Conservation (phyloP, 805 yeast genomes). For the Wickerhamiella musiphila region DNA sequence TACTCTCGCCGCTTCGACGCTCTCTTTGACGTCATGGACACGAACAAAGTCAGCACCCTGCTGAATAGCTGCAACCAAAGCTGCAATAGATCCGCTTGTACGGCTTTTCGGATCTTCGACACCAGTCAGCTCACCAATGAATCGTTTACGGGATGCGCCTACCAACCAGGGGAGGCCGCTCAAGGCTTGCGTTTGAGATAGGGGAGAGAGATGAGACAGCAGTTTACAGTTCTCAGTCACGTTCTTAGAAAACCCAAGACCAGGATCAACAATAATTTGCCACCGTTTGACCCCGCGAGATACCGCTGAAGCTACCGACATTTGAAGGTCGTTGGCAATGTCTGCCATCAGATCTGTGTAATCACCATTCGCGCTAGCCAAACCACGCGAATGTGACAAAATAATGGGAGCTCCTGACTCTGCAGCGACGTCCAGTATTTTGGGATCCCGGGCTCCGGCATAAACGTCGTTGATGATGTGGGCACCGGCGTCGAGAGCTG, state of each 20-base stretch:
- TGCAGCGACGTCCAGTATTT: slow-evolving; percentile 55
- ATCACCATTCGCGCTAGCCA: too few relatives aligned
- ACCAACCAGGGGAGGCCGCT: slow-evolving; percentile 46
- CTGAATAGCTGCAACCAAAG: slow-evolving; percentile 55
- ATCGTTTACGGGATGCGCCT: slow-evolving; percentile 81
- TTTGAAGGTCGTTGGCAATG: slow-evolving; percentile 47
- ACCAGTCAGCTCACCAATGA: slow-evolving; percentile 59
- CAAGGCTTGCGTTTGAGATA: slow-evolving; percentile 15
- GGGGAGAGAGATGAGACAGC: slow-evolving; percentile 26
- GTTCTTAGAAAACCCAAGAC: slow-evolving; percentile 88
- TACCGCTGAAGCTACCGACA: slow-evolving; percentile 38
- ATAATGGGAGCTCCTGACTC: slow-evolving; percentile 52
- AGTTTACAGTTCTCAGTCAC: slow-evolving; percentile 50
- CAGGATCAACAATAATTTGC: slow-evolving; percentile 90
- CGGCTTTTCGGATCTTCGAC: slow-evolving; percentile 42
- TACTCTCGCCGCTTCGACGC: slow-evolving; percentile 34
- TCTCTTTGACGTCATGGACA: slow-evolving; percentile 66
- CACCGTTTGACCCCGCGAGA: slow-evolving; percentile 57
- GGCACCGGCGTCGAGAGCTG: slow-evolving; percentile 58
- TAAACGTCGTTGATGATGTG: slow-evolving; percentile 85
- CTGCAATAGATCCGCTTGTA: slow-evolving; percentile 58
- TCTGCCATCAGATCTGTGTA: slow-evolving; percentile 38
- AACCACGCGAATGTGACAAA: slow-evolving; percentile 72
- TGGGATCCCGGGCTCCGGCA: slow-evolving; percentile 53
- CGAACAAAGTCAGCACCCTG: slow-evolving; percentile 66